These are phyloP conservation scores for Ogataea trehaloabstinens DNA, from an alignment of 805 yeast genomes.

Conservation along the genomic window DNA sequence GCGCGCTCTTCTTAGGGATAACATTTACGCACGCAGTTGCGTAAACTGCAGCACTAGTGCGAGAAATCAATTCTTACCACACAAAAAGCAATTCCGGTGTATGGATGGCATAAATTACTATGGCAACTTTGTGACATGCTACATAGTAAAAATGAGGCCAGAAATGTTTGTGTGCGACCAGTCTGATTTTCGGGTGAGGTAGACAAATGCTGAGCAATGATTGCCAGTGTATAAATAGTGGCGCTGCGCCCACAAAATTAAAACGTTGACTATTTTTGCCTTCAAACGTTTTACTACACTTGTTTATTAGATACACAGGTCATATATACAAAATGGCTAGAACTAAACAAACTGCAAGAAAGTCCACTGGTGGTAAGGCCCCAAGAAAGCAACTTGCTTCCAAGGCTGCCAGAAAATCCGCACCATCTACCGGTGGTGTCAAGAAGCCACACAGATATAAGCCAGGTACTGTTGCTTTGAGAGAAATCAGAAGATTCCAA, in stretches of 20 bases:
- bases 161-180: background rate
- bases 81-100: conserved; percentile 4
- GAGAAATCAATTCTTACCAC: too few species aligned
- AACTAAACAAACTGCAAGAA: conserved; percentile 93
- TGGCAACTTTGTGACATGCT: conserved; percentile 3
- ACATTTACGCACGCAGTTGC: conserved; percentile 1
- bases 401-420: conserved; percentile 90
- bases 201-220: background rate
- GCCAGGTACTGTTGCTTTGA: conserved; percentile 96
- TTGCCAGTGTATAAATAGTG: background rate
- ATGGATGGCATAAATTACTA: background rate
- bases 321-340: conserved; percentile 64
- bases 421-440: conserved; percentile 91
- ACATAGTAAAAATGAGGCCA: conserved; percentile 1
- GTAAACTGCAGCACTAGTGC: background rate
- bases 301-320: too few species aligned
- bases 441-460: conserved; percentile 94
- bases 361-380: conserved; percentile 93
- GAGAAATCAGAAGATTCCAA: conserved; percentile 98
- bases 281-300: conserved; percentile 4
- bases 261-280: too few species aligned
- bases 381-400: conserved; percentile 94
- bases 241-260: background rate
- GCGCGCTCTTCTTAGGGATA: conserved; percentile 1
- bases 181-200: background rate